These are phyloP conservation scores for Trichosporon inkin DNA, from an alignment of 1,284 basidiomycete species.

Conservation along the genomic window DNA sequence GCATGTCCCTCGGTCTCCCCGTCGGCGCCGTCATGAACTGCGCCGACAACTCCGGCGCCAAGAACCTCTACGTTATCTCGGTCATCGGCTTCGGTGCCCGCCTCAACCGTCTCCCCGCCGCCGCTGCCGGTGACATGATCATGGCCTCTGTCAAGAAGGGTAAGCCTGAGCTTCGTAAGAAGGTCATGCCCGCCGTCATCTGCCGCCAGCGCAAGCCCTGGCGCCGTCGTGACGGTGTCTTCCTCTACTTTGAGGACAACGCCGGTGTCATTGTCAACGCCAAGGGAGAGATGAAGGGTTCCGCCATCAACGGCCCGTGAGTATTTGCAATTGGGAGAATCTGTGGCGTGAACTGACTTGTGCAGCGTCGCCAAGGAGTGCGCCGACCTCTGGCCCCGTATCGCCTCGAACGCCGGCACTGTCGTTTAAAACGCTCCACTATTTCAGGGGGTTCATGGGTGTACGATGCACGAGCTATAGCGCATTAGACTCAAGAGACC, in stretches of 20 bases:
- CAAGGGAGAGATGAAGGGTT: conserved; percentile 99
- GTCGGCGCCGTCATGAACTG: conserved; percentile 99
- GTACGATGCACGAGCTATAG: conserved; percentile 29
- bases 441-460: conserved; percentile 23
- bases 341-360: conserved; percentile 60
- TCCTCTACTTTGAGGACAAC: conserved; percentile 98
- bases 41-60: conserved; percentile 99
- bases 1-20: conserved; percentile 90
- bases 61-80: conserved; percentile 60
- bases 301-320: conserved; percentile 89
- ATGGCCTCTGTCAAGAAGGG: conserved; percentile 99
- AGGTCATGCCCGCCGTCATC: conserved; percentile 97
- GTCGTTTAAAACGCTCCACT: conserved; percentile 62
- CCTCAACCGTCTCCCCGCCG: conserved; percentile 95
- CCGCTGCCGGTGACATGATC: conserved; percentile 98
- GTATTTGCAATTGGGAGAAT: conserved; percentile 56
- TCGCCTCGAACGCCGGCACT: conserved; percentile 95
- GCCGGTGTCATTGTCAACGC: conserved; percentile 97
- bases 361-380: conserved; percentile 50
- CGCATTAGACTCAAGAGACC: conserved; percentile 3
- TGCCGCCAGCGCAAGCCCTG: conserved; percentile 98
- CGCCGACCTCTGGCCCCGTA: conserved; percentile 99
- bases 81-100: conserved; percentile 81
- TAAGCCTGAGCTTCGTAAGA: conserved; percentile 99
- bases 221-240: conserved; percentile 96